Percentiles rank a stretch among this genome's conserved stretches.
phyloP scores from a whole-genome alignment of 345 rosid species.

The Salix arbutifolia region DNA sequence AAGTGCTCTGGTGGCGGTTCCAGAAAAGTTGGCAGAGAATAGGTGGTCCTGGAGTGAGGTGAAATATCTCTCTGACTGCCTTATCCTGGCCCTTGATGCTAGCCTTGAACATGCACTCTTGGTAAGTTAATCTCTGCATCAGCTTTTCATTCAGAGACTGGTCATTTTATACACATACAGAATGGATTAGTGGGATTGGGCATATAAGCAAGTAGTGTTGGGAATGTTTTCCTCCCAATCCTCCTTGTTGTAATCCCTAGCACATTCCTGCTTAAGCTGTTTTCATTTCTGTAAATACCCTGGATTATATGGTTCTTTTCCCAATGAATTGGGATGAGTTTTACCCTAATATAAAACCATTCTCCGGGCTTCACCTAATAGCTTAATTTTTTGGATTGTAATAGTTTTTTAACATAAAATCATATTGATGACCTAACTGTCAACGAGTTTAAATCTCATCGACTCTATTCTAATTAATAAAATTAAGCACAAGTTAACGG shows the following conservation, averaged over 20 bases:
- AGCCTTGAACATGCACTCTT: conserved; percentile 90
- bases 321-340: too few species aligned
- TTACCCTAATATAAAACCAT: too few species aligned
- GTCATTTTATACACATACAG: not conserved
- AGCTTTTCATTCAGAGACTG: not conserved
- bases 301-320: too few species aligned
- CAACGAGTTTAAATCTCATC: too few species aligned
- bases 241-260: not conserved
- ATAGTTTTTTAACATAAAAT: too few species aligned
- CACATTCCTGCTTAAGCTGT: not conserved
- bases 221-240: not conserved
- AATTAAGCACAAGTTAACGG: too few species aligned
- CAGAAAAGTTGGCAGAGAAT: conserved; percentile 57
- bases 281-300: too few species aligned
- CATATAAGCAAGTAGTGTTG: not conserved
- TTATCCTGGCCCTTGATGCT: conserved; percentile 93
- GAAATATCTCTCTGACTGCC: conserved; percentile 69
- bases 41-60: conserved; percentile 90
- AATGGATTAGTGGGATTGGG: not conserved
- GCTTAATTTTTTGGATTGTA: too few species aligned
- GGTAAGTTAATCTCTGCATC: conserved; percentile 49
- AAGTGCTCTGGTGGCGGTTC: conserved; percentile 49
- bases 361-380: too few species aligned
- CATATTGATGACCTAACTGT: too few species aligned
- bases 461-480: too few species aligned